Base-by-base conservation (phyloP, 768 basidiomycete species). In the Kondoa malvinella region DNA sequence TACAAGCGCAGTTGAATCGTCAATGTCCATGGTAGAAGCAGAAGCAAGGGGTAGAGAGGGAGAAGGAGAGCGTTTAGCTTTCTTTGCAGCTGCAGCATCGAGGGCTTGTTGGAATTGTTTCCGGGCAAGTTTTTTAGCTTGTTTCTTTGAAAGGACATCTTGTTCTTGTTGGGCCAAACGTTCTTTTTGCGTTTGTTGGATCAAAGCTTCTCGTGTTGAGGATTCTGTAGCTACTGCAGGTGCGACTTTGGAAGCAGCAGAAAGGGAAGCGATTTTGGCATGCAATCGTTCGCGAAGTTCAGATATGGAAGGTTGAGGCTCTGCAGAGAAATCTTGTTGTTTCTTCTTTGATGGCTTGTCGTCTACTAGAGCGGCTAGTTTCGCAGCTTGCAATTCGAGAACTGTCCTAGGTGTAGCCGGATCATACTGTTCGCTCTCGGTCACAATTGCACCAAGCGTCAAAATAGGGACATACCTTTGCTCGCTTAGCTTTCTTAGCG, bases 71-170 rank as follows among this genome's bases (percentile, higher is more conserved):
- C 26, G 15, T 16, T 25, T 32, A 16, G n/a, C n/a, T 64, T 64
- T 31, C 8, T 4, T 17, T 33, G 34, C 57, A 64, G 26, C 61
- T 27, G 63, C 15, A 64, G 62, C 26, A 34, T 66, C 4, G 60
- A 34, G 14, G 62, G 34, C 59, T 64, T 31, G 15, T n/a, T 33
- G 30, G 62, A 34, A 25, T 64, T 68, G 60, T 66, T 65, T 30
- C 63, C 50, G 14, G 34, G 60, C 66, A 40, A 64, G 30, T 64
- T 64, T 34, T 33, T 68, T 25, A 31, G 65, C 68, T 61, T 65
- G 40, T 50, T 50, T 50, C 40, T 68, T 14, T 62, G 63, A 50
- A 57, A 68, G 16, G 34, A 32, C 27, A 34, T 66, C 30, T 50
- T 59, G 32, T 50, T 34, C 57, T 69, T 69, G 33, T 32, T 15